Evolutionary conservation across 2,329 filamentous ascomycete genomes (phyloP), one percentile per base, ranked within the genome.

Genomic region (Talaromyces sp.): DNA sequence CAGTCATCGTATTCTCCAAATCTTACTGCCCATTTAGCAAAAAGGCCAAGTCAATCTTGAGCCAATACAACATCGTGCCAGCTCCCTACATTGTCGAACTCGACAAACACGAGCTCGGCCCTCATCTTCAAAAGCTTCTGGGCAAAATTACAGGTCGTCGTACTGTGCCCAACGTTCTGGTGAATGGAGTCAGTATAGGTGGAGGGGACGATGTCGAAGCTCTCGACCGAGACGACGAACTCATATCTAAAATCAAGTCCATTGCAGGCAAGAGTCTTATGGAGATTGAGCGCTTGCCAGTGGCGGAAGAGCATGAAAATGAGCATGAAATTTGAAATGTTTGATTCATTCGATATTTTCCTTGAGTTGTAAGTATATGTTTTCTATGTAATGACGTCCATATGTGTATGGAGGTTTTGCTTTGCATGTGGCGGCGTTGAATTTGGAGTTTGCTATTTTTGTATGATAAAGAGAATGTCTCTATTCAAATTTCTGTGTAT

Each of bases 1-100:
- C 69, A 95, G 92, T 98, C 66, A 91, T 97, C 75, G 92, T 99
- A 72, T 98, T 98, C 81, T 97, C 93, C 69, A 98, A 99, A 79
- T 87, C 90, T 1, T 97, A 94, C 80, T 99, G 95, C 78, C 92
- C 90, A 0, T 89, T 86, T 80, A 97, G 93, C 60, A 90, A 88
- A 74, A 88, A 87, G 70, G 95, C 95, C 54, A 99, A 99, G 80
- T 83, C 84, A 50, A 86, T 98, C 64, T 86, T 97, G 49, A 87
- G 93, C 24, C 89, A 90, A 71, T 98, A 98, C 82, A 83, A 82
- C 63, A 96, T 99, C 74, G 85, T 87, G 0, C 95, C 95, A 0
- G 80, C 86, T 11, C 95, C 95, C 0, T 90, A 89, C 73, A 90
- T 99, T 8, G 93, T 98, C 60, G 95, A 99, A 79, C 86, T 99